Evolutionary conservation across 805 yeast species (phyloP).

Genomic region (Jamesozyma gamospora): DNA sequence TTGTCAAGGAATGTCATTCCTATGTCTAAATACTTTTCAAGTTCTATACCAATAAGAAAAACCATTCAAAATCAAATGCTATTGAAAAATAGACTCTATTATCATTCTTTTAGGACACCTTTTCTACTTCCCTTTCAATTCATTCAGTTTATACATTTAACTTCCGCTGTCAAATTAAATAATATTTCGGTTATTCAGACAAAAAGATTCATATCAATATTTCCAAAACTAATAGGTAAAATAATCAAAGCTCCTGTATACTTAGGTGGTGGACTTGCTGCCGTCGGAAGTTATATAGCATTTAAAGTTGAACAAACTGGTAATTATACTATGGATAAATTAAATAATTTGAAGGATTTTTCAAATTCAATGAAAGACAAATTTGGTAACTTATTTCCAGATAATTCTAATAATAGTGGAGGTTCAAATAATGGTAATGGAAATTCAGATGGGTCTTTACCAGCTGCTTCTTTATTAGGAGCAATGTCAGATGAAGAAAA

Average conservation of each 20-base stretch:
- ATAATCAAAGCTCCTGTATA: constrained; percentile 63
- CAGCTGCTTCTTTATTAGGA: constrained; percentile 27
- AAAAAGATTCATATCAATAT: constrained; percentile 23
- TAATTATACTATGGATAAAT: constrained; percentile 54
- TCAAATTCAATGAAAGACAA: constrained; percentile 45
- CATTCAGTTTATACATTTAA: constrained; percentile 9
- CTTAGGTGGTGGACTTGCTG: constrained; percentile 85
- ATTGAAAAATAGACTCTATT: constrained; percentile 6
- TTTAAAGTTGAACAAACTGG: constrained; percentile 88
- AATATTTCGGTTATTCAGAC: constrained; percentile 7
- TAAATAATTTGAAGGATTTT: constrained; percentile 52
- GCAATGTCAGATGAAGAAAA: constrained; percentile 34
- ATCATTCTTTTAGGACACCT: constrained; percentile 18
- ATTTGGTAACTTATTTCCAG: constrained; percentile 18
- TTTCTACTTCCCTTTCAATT: constrained; percentile 12
- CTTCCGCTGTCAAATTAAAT: constrained; percentile 1
- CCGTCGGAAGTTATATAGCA: constrained; percentile 87
- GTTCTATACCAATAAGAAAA: neutral
- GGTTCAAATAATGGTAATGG: constrained; percentile 48
- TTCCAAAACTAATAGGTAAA: constrained; percentile 47
- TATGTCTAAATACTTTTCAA: neutral
- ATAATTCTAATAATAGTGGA: constrained; percentile 36
- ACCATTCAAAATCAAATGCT: neutral
- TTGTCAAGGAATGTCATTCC: neutral
- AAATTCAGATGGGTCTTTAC: constrained; percentile 2